A percentile compares a stretch with the other conserved stretches of the same genome.
Conservation (phyloP, 176 grass and related monocot genomes). For the Hordeum marinum region DNA sequence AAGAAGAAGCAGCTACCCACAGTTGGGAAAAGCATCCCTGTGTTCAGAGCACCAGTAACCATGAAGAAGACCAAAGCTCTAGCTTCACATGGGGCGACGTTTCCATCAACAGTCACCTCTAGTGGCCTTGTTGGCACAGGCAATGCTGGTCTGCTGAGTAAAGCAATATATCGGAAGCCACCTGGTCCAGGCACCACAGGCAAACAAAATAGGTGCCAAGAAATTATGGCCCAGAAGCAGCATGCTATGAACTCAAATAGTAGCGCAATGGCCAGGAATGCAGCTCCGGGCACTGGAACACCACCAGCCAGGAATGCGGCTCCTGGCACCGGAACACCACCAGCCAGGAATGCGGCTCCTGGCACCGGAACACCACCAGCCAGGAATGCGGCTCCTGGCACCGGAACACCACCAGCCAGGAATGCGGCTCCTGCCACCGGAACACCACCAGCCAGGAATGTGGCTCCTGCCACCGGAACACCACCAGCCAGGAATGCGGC, state of each 20-base stretch:
- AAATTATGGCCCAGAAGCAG: slow-evolving; percentile 11
- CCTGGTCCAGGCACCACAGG: neutral
- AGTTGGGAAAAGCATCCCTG: neutral
- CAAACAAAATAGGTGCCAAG: slow-evolving; percentile 5
- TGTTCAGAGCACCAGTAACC: neutral
- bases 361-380: neutral
- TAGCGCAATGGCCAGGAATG: neutral
- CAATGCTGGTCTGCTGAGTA: slow-evolving; percentile 18
- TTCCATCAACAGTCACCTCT: neutral
- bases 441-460: too few species aligned
- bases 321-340: neutral
- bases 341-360: neutral
- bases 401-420: neutral
- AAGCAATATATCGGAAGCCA: slow-evolving; percentile 16
- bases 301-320: neutral
- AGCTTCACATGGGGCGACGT: neutral
- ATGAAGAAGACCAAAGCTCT: slow-evolving; percentile 23
- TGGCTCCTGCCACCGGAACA: too few species aligned
- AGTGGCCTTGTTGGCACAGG: slow-evolving; percentile 7
- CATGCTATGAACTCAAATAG: neutral
- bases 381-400: neutral
- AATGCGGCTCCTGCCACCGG: neutral
- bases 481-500: neutral
- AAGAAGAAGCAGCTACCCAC: neutral
- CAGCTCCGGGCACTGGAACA: neutral